These are phyloP conservation scores for Fusarium setosum DNA, from an alignment of 2,329 filamentous ascomycete species.

Conservation along the genomic window DNA sequence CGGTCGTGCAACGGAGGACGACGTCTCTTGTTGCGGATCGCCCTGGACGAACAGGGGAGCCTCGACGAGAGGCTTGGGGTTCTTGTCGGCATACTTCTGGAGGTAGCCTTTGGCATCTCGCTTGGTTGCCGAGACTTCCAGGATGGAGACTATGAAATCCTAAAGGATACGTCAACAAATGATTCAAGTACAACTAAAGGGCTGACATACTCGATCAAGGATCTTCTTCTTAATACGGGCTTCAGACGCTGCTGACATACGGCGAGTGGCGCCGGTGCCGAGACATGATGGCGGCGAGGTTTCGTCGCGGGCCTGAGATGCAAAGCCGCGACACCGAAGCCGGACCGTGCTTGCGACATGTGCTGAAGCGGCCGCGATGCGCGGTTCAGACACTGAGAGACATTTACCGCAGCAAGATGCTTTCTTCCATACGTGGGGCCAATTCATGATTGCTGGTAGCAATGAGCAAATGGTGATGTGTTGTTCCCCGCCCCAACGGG, in stretches of 20 bases:
- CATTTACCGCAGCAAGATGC: slow-evolving; percentile 44
- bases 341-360: slow-evolving; percentile 9
- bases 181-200: neutral
- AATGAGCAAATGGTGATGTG: slow-evolving; percentile 28
- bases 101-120: slow-evolving; percentile 93
- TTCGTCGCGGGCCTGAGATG: slow-evolving; percentile 22
- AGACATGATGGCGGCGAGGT: slow-evolving; percentile 18
- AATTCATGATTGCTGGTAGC: slow-evolving; percentile 51
- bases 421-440: slow-evolving; percentile 54
- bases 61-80: slow-evolving; percentile 38
- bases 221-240: slow-evolving; percentile 46
- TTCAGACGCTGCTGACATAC: slow-evolving; percentile 45
- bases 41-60: slow-evolving; percentile 52
- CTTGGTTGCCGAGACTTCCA: slow-evolving; percentile 91
- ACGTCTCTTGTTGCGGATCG: slow-evolving; percentile 19
- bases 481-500: slow-evolving; percentile 6
- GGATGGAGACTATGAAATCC: slow-evolving; percentile 88
- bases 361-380: neutral
- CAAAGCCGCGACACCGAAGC: slow-evolving; percentile 22
- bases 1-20: slow-evolving; percentile 40
- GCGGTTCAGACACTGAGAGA: slow-evolving; percentile 16
- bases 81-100: slow-evolving; percentile 75
- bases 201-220: slow-evolving; percentile 46
- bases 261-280: slow-evolving; percentile 35
- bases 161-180: slow-evolving; percentile 49